Conservation (phyloP, 179 eudicot species). For the Beta corolliflora region DNA sequence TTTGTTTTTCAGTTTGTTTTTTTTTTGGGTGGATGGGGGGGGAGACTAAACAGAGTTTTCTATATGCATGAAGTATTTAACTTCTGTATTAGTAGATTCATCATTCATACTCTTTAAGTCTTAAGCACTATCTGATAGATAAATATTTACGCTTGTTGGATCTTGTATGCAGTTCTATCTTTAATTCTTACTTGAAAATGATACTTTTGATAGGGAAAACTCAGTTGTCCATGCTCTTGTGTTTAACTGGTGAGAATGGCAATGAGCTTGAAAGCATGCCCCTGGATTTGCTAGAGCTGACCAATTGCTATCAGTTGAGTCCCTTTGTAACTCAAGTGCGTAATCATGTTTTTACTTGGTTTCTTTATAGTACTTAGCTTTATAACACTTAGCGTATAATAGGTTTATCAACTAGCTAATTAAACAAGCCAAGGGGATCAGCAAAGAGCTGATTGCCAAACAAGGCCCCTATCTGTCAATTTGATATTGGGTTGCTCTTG, state of each 20-base stretch:
- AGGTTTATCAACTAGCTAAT: no score
- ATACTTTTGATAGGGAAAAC: conserved; percentile 51
- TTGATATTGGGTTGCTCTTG: background rate
- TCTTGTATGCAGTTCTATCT: conserved; percentile 1
- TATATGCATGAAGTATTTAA: background rate
- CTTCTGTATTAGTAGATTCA: background rate
- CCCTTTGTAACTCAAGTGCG: conserved; percentile 76
- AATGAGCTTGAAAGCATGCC: conserved; percentile 46
- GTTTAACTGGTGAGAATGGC: conserved; percentile 53
- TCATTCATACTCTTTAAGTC: background rate
- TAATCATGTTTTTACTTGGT: conserved; percentile 28
- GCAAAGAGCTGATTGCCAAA: background rate
- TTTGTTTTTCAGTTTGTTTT: no score
- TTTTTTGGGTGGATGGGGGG: no score
- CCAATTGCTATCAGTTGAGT: conserved; percentile 61
- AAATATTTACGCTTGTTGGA: background rate
- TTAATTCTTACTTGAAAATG: conserved; percentile 1
- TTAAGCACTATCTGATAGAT: background rate
- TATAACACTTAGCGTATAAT: no score
- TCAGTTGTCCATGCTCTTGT: conserved; percentile 63
- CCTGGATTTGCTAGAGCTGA: conserved; percentile 58
- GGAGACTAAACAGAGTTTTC: no score
- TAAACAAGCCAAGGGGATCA: background rate
- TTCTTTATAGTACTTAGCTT: conserved; percentile 2
- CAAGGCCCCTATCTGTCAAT: background rate